These are phyloP conservation scores for Quercus robur DNA, from an alignment of 306 rosid species.

Conservation along the genomic window DNA sequence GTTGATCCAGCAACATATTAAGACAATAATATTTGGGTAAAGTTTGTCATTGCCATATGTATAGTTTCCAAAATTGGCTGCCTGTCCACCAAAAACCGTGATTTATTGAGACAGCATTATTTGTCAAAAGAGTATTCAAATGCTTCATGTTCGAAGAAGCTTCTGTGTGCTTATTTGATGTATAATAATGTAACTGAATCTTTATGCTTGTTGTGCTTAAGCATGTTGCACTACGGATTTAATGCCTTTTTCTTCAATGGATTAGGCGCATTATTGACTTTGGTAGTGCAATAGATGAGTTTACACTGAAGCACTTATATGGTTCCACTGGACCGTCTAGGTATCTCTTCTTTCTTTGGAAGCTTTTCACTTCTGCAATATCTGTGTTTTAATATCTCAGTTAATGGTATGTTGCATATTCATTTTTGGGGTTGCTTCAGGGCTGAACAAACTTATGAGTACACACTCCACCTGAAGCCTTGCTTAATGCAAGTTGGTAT, in stretches of 20 bases:
- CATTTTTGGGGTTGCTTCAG: neutral
- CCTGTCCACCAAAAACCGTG: neutral
- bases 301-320: conserved; percentile 77
- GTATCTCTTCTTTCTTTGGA: conserved; percentile 38
- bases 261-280: conserved; percentile 52
- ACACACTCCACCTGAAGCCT: too few relatives aligned
- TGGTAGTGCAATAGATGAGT: conserved; percentile 87
- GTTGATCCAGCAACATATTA: too few relatives aligned
- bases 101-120: neutral
- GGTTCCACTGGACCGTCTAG: conserved; percentile 86
- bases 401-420: conserved; percentile 11
- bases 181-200: too few relatives aligned
- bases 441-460: too few relatives aligned
- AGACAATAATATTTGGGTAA: too few relatives aligned
- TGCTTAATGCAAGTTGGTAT: conserved; percentile 53
- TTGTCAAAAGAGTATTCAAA: neutral
- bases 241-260: too few relatives aligned
- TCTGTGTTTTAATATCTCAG: neutral
- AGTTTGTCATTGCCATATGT: too few relatives aligned
- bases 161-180: too few relatives aligned
- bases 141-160: neutral
- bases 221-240: too few relatives aligned
- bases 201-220: too few relatives aligned
- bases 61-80: neutral
- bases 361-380: neutral